Conservation (phyloP, 768 basidiomycete species). For the Boletus rubropictus region DNA sequence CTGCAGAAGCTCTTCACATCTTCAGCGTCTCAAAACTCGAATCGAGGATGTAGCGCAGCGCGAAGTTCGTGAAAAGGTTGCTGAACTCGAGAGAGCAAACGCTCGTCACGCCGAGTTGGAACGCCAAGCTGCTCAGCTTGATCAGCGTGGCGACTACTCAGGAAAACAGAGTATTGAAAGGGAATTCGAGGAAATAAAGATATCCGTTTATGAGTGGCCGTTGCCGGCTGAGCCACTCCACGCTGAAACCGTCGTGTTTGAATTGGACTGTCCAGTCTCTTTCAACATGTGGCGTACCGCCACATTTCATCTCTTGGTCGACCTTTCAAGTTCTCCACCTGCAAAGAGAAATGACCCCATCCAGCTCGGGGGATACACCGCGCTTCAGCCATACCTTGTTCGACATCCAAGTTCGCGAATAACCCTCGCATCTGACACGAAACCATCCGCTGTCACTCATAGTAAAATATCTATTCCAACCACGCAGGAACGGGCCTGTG, state of each 20-base stretch:
- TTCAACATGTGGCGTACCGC: conserved; percentile 42
- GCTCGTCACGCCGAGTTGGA: conserved; percentile 16
- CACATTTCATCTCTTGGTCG: conserved; percentile 36
- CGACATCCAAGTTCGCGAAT: conserved; percentile 17
- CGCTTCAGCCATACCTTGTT: conserved; percentile 10
- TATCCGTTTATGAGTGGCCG: conserved; percentile 43
- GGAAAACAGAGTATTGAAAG: conserved; percentile 32
- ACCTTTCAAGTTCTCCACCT: conserved; percentile 27
- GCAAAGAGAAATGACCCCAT: conserved; percentile 2
- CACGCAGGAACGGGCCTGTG: conserved; percentile 15
- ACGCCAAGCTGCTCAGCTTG: not conserved
- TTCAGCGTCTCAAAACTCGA: conserved; percentile 22
- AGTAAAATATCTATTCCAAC: conserved; percentile 10
- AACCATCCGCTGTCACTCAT: conserved; percentile 16
- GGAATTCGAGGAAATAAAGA: conserved; percentile 20
- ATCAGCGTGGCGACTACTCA: no score
- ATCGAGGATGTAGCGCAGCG: conserved; percentile 29
- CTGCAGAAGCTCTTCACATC: conserved; percentile 23
- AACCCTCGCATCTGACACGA: conserved; percentile 21
- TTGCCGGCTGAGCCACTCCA: conserved; percentile 26
- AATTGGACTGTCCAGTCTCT: conserved; percentile 34
- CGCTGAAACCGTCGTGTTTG: conserved; percentile 36
- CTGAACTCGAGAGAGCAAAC: conserved; percentile 26
- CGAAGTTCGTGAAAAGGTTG: conserved; percentile 20
- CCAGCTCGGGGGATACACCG: conserved; percentile 10